These are phyloP conservation scores for Cladosporium sp. DNA, from an alignment of 2,329 filamentous ascomycete species.

Conservation along the genomic window DNA sequence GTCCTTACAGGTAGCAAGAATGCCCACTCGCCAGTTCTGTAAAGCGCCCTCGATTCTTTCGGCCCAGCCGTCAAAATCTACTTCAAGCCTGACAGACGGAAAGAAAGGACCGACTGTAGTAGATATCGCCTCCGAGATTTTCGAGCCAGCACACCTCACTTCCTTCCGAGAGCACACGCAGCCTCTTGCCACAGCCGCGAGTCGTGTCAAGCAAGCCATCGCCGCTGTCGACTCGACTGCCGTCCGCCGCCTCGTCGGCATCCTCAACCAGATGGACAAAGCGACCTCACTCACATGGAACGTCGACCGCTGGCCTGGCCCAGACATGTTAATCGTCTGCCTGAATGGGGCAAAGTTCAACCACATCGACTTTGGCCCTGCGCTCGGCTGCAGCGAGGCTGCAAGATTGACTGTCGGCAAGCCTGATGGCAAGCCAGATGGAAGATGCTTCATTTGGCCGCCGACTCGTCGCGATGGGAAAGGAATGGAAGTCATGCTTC, in stretches of 20 bases:
- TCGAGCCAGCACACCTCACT: background rate
- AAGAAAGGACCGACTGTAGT: background rate
- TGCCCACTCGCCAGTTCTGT: slow-evolving; percentile 8
- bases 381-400: slow-evolving; percentile 9
- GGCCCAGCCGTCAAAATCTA: background rate
- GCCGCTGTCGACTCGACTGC: slow-evolving; percentile 11
- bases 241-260: slow-evolving; percentile 13
- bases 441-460: slow-evolving; percentile 10
- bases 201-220: slow-evolving; percentile 9
- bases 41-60: background rate
- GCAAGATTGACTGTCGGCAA: slow-evolving; percentile 5
- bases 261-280: slow-evolving; percentile 13
- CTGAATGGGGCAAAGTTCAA: slow-evolving; percentile 5
- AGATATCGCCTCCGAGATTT: background rate
- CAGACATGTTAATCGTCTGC: slow-evolving; percentile 14
- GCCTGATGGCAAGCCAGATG: slow-evolving; percentile 12
- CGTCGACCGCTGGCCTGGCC: slow-evolving; percentile 14
- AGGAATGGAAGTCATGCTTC: slow-evolving; percentile 12
- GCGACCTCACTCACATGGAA: slow-evolving; percentile 13
- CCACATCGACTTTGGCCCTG: slow-evolving; percentile 6
- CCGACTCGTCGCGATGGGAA: background rate
- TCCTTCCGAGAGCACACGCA: background rate
- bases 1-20: slow-evolving; percentile 1
- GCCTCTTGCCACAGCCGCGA: background rate
- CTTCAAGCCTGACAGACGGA: background rate